Evolutionary conservation across 768 basidiomycete species (phyloP).

Genomic region (Suillus lakei): DNA sequence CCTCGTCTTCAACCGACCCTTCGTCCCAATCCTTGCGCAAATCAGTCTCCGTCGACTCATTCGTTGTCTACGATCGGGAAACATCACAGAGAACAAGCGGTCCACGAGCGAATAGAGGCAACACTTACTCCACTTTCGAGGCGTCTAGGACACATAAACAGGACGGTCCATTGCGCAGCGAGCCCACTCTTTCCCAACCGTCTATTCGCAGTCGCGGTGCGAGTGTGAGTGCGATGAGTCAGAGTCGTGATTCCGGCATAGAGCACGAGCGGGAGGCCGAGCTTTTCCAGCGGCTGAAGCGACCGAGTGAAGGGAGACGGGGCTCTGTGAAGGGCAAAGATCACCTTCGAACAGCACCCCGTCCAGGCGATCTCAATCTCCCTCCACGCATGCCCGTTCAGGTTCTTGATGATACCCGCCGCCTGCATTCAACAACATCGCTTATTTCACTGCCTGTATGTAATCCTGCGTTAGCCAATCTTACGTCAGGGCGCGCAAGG

Average conservation of each 20-base stretch:
- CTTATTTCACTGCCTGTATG: conserved; percentile 40
- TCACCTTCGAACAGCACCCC: conserved; percentile 44
- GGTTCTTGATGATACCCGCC: conserved; percentile 43
- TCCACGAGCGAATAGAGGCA: conserved; percentile 44
- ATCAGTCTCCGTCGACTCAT: conserved; percentile 80
- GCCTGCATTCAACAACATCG: conserved; percentile 44
- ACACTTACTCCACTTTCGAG: conserved; percentile 40
- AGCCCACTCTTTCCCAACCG: conserved; percentile 33
- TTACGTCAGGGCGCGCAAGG: conserved; percentile 51
- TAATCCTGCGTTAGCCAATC: conserved; percentile 34
- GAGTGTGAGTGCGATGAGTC: conserved; percentile 55
- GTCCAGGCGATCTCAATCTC: conserved; percentile 65
- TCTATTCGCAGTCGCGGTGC: conserved; percentile 57
- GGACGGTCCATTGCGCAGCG: conserved; percentile 32
- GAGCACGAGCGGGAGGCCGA: conserved; percentile 58
- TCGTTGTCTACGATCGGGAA: conserved; percentile 53
- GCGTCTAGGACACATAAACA: conserved; percentile 36
- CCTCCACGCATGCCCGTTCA: conserved; percentile 54
- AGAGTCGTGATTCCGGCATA: conserved; percentile 43
- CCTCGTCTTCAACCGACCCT: conserved; percentile 25
- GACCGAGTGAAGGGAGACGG: conserved; percentile 46
- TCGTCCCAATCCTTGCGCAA: conserved; percentile 56
- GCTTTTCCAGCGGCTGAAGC: conserved; percentile 49
- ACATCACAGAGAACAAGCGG: conserved; percentile 32
- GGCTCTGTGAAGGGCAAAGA: conserved; percentile 55